phyloP scores from a whole-genome alignment of 2,329 filamentous ascomycete species.

The Fusarium sp. region DNA sequence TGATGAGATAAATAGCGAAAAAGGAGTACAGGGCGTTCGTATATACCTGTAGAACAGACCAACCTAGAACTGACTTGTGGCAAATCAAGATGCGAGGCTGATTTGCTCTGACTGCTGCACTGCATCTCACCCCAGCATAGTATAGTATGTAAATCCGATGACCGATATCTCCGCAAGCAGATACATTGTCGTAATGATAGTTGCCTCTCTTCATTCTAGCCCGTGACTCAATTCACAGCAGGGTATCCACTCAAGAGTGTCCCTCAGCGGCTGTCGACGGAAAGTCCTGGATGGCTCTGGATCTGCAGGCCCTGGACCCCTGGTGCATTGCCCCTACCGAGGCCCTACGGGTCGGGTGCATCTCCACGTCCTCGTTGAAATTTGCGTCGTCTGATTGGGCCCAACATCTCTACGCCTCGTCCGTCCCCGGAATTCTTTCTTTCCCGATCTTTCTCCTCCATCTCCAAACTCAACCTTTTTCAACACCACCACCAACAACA shows the following conservation, averaged over 20 bases:
- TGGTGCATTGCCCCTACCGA: constrained; percentile 39
- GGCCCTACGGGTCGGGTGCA: constrained; percentile 13
- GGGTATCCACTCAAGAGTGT: constrained; percentile 23
- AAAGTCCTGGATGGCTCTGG: constrained; percentile 32
- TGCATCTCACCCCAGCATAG: neutral
- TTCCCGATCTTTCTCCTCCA: constrained; percentile 39
- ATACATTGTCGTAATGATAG: constrained; percentile 8
- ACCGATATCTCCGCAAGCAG: constrained; percentile 16
- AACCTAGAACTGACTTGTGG: constrained; percentile 22
- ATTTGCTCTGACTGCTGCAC: constrained; percentile 15
- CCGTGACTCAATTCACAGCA: neutral
- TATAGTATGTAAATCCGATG: neutral
- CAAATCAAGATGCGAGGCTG: constrained; percentile 25
- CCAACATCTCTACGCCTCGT: constrained; percentile 19
- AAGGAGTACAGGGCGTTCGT: constrained; percentile 27
- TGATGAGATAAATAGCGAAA: constrained; percentile 26
- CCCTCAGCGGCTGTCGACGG: constrained; percentile 32
- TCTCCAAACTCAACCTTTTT: constrained; percentile 13
- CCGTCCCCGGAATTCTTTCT: constrained; percentile 43
- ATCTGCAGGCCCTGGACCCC: constrained; percentile 5
- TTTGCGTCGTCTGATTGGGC: constrained; percentile 45
- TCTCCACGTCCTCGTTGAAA: constrained; percentile 38
- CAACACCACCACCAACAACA: constrained; percentile 4
- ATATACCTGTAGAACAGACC: constrained; percentile 22
- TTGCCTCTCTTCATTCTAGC: constrained; percentile 2